Evolutionary conservation across 1,284 basidiomycete genomes (phyloP).

Genomic region (Thecaphora thlaspeos): DNA sequence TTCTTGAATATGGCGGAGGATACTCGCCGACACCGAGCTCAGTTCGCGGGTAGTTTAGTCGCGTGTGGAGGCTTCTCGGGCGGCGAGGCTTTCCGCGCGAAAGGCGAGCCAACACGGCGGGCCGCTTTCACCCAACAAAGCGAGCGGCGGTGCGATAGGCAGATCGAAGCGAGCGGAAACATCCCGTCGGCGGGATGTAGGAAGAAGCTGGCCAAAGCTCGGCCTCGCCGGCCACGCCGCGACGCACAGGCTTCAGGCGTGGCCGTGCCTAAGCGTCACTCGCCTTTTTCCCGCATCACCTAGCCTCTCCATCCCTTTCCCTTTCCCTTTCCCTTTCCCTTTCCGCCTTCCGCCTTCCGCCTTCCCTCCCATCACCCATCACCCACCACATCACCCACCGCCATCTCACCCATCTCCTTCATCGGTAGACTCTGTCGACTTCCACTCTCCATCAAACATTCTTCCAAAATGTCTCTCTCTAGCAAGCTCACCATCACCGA

Average conservation of each 20-base stretch:
- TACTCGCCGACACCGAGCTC: no score
- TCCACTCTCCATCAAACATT: not conserved
- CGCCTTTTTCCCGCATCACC: not conserved
- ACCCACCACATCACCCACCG: not conserved
- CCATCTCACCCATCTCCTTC: not conserved
- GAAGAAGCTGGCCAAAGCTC: not conserved
- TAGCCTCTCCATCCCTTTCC: not conserved
- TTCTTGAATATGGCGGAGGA: no score
- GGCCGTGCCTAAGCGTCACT: not conserved
- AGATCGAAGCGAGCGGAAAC: no score
- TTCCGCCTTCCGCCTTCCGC: not conserved
- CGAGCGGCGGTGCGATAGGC: no score
- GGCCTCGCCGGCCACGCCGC: not conserved
- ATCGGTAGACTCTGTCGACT: no score
- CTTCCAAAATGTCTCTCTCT: constrained; percentile 81
- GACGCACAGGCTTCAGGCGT: not conserved
- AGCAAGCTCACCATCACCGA: constrained; percentile 79
- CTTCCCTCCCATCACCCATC: not conserved
- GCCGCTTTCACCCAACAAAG: no score
- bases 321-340: not conserved
- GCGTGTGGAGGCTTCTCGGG: not conserved
- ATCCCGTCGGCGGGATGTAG: no score
- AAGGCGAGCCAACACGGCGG: no score
- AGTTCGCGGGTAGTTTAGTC: no score
- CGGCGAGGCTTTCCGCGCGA: no score